phyloP scores from a whole-genome alignment of 2,329 filamentous ascomycete genomes.

The Arachnomyces sp. region DNA sequence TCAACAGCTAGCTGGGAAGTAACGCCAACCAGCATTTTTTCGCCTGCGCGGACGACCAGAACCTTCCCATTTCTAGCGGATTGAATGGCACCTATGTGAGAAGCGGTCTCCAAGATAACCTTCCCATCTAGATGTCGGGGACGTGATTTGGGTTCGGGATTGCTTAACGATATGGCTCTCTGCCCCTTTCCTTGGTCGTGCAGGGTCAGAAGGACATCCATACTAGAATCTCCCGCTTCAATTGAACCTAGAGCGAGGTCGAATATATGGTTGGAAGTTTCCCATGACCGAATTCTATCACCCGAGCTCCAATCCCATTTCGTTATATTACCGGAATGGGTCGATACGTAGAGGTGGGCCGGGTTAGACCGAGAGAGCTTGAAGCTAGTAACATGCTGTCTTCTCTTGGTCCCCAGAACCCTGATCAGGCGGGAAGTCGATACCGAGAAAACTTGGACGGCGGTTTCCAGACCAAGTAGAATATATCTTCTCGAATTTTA shows the following conservation, averaged over 20 bases:
- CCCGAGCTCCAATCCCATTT: conserved; percentile 52
- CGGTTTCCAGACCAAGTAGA: conserved; percentile 64
- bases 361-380: conserved; percentile 44
- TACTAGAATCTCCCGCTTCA: conserved; percentile 17
- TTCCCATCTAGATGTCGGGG: conserved; percentile 13
- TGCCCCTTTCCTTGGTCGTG: conserved; percentile 30
- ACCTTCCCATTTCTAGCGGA: conserved; percentile 24
- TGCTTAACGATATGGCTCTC: conserved; percentile 24
- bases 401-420: conserved; percentile 52
- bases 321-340: conserved; percentile 42
- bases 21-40: conserved; percentile 53
- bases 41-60: conserved; percentile 32
- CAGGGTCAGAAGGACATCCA: conserved; percentile 32
- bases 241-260: conserved; percentile 18
- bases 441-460: conserved; percentile 72
- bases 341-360: conserved; percentile 47
- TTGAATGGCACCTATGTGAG: conserved; percentile 22
- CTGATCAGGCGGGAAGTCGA: conserved; percentile 72
- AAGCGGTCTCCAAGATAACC: conserved; percentile 22
- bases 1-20: conserved; percentile 26
- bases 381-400: conserved; percentile 43
- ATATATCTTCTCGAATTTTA: conserved; percentile 48
- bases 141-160: not conserved
- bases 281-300: conserved; percentile 36
- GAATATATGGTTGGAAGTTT: conserved; percentile 29